Conservation (phyloP, 2,329 filamentous ascomycete species). For the Exophiala spinifera region DNA sequence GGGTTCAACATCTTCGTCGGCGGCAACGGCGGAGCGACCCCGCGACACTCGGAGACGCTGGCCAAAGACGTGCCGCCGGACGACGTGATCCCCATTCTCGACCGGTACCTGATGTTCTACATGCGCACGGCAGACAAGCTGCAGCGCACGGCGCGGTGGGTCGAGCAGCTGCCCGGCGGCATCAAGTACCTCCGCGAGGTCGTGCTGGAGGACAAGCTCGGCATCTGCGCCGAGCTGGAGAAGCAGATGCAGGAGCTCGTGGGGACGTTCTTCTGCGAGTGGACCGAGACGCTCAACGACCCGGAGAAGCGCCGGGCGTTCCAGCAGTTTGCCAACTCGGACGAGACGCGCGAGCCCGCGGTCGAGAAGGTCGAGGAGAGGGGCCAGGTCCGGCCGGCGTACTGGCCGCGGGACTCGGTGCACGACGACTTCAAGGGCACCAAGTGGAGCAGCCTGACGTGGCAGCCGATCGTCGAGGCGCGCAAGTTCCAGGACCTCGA, state of each 20-base stretch:
- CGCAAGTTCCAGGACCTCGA: slow-evolving; percentile 66
- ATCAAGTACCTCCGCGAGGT: slow-evolving; percentile 80
- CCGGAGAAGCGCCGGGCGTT: slow-evolving; percentile 68
- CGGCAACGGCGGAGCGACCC: slow-evolving; percentile 85
- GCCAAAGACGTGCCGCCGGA: slow-evolving; percentile 82
- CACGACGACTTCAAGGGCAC: slow-evolving; percentile 70
- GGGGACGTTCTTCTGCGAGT: slow-evolving; percentile 83
- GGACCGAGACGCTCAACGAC: slow-evolving; percentile 75
- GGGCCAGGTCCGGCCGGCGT: slow-evolving; percentile 68
- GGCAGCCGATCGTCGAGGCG: slow-evolving; percentile 75
- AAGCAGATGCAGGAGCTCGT: slow-evolving; percentile 84
- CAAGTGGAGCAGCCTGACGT: slow-evolving; percentile 63
- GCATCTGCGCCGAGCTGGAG: slow-evolving; percentile 79
- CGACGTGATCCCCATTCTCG: slow-evolving; percentile 77
- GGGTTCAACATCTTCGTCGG: slow-evolving; percentile 91
- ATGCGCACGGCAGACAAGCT: slow-evolving; percentile 89
- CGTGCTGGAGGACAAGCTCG: slow-evolving; percentile 78
- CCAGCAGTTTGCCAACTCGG: slow-evolving; percentile 78
- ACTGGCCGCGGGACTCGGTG: slow-evolving; percentile 69
- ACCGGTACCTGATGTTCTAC: slow-evolving; percentile 90
- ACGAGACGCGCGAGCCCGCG: slow-evolving; percentile 60
- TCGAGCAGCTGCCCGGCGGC: slow-evolving; percentile 78
- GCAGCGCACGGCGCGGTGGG: slow-evolving; percentile 83
- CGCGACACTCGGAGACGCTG: slow-evolving; percentile 75
- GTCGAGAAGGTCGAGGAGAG: slow-evolving; percentile 72